These are phyloP conservation scores for Hysterium pulicare DNA, from an alignment of 2,329 filamentous ascomycete species.

Conservation along the genomic window DNA sequence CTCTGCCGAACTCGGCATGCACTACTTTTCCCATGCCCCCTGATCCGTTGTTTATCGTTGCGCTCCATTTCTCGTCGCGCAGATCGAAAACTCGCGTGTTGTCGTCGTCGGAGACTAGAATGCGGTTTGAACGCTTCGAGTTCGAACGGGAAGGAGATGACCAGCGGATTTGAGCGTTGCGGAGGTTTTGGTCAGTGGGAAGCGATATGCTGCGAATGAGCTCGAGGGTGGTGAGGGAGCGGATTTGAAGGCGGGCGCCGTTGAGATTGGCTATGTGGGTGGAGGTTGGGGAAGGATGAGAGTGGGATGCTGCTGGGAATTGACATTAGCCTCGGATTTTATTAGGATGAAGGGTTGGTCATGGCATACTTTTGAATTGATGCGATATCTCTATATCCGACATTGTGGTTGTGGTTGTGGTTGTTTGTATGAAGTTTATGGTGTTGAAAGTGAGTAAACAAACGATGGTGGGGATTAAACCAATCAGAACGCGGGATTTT, in stretches of 20 bases:
- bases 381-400: constrained; percentile 26
- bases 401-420: constrained; percentile 13
- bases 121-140: constrained; percentile 27
- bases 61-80: constrained; percentile 39
- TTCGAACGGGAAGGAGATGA: constrained; percentile 18
- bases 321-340: constrained; percentile 9
- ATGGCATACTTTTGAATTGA: constrained; percentile 27
- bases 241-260: constrained; percentile 38
- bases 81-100: constrained; percentile 43
- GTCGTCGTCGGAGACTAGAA: constrained; percentile 41
- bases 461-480: neutral
- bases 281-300: constrained; percentile 39
- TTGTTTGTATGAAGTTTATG: neutral
- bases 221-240: constrained; percentile 34
- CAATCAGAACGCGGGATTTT: neutral
- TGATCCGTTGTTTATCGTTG: constrained; percentile 47
- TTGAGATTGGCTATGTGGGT: constrained; percentile 38
- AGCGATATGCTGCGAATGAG: constrained; percentile 34
- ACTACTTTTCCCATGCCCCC: constrained; percentile 47
- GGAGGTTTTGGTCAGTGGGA: constrained; percentile 26
- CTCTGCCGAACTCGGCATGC: constrained; percentile 43
- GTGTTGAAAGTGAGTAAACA: neutral
- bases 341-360: neutral
- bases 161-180: constrained; percentile 36
- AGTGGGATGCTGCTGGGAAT: constrained; percentile 25